A percentile compares a stretch with the other conserved stretches of the same genome.
These are phyloP conservation scores for Sechiopsis laciniata DNA, from an alignment of 306 rosid genomes.

Conservation along the genomic window DNA sequence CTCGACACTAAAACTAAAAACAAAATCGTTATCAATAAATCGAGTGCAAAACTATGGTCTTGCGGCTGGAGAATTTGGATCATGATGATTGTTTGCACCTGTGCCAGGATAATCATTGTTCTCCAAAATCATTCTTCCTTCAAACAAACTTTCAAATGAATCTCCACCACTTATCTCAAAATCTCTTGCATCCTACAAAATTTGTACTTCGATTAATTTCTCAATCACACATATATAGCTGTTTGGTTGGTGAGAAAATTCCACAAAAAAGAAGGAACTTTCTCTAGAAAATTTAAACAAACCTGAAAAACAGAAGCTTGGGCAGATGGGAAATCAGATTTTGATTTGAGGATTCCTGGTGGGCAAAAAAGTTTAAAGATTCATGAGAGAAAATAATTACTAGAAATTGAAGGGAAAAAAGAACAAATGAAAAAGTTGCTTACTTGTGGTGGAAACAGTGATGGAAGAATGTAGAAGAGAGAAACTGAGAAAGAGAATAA, in stretches of 20 bases:
- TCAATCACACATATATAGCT: not conserved
- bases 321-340: conserved; percentile 24
- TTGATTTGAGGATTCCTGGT: conserved; percentile 36
- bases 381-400: not conserved
- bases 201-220: not conserved
- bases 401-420: conserved; percentile 8
- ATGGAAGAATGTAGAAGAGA: conserved; percentile 26
- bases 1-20: too few species aligned
- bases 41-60: conserved; percentile 18
- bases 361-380: not conserved
- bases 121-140: conserved; percentile 47
- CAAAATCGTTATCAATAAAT: too few species aligned
- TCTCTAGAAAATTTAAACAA: not conserved
- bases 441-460: conserved; percentile 39
- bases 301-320: conserved; percentile 29
- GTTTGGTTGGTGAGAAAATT: conserved; percentile 2
- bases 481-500: conserved; percentile 30
- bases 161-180: conserved; percentile 22
- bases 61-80: conserved; percentile 48
- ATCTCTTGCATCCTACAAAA: conserved; percentile 30
- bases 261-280: not conserved
- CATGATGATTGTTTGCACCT: conserved; percentile 57
- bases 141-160: conserved; percentile 19
- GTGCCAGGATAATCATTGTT: conserved; percentile 52
- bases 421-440: not conserved